Percentiles rank a stretch among this genome's conserved stretches.
These are phyloP conservation scores for Yarrowia hollandica DNA, from an alignment of 805 yeast genomes.

Conservation along the genomic window DNA sequence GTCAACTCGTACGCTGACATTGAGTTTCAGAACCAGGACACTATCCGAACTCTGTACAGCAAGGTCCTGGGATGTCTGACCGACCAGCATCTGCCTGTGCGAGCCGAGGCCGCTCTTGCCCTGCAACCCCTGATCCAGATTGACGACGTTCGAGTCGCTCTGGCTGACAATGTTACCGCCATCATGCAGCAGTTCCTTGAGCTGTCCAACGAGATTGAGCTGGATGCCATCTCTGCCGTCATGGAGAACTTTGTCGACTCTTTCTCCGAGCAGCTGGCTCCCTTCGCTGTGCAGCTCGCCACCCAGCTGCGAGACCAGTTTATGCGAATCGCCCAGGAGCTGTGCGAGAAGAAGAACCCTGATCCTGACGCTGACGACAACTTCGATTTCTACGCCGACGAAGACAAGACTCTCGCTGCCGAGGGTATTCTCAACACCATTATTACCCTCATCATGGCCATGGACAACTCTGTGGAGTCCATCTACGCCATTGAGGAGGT, in stretches of 20 bases:
- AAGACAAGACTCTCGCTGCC: conserved; percentile 80
- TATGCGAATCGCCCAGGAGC: conserved; percentile 64
- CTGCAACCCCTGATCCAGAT: conserved; percentile 73
- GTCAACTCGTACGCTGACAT: conserved; percentile 62
- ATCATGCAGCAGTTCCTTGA: conserved; percentile 77
- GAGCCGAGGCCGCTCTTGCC: conserved; percentile 80
- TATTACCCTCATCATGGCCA: conserved; percentile 74
- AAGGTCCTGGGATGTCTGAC: conserved; percentile 45
- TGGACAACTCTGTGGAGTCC: conserved; percentile 74
- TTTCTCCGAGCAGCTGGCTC: conserved; percentile 84
- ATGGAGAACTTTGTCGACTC: conserved; percentile 95
- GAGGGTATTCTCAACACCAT: conserved; percentile 78
- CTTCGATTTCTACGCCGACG: conserved; percentile 45
- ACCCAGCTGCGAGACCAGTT: conserved; percentile 65
- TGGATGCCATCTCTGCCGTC: conserved; percentile 82
- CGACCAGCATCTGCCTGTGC: conserved; percentile 66
- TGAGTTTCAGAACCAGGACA: conserved; percentile 62
- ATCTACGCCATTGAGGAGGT: conserved; percentile 65
- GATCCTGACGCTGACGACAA: conserved; percentile 43
- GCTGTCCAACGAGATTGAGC: conserved; percentile 77
- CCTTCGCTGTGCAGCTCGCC: conserved; percentile 77
- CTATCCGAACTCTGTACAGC: conserved; percentile 55
- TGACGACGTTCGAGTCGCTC: conserved; percentile 64
- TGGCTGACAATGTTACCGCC: conserved; percentile 68
- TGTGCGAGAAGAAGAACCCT: conserved; percentile 53